phyloP scores from a whole-genome alignment of 1,284 basidiomycete species.

The Marasmius fiardii region DNA sequence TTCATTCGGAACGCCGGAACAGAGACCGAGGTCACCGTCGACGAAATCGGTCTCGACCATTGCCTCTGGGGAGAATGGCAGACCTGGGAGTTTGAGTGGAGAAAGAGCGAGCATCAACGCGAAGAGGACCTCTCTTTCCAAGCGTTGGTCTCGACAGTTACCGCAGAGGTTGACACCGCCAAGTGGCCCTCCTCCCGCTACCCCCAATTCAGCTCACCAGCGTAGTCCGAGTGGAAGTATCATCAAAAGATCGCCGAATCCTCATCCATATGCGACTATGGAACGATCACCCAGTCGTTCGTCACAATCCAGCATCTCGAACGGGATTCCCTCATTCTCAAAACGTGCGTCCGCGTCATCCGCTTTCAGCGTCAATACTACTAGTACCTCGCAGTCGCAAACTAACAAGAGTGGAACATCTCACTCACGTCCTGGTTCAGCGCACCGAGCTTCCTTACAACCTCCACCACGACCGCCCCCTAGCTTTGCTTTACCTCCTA shows the following conservation, averaged over 20 bases:
- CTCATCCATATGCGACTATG: constrained; percentile 26
- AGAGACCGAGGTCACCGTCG: constrained; percentile 11
- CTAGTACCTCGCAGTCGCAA: constrained; percentile 44
- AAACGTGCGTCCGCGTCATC: constrained; percentile 60
- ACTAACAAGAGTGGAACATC: constrained; percentile 16
- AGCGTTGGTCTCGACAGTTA: constrained; percentile 60
- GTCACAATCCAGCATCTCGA: constrained; percentile 44
- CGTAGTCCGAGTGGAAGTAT: constrained; percentile 14
- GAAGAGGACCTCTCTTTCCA: constrained; percentile 35
- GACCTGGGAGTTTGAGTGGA: constrained; percentile 4
- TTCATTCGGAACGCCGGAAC: constrained; percentile 13
- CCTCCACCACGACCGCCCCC: constrained; percentile 69
- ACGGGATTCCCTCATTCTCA: constrained; percentile 48
- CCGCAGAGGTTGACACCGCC: constrained; percentile 56
- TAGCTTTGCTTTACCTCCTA: constrained; percentile 63
- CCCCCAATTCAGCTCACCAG: constrained; percentile 28
- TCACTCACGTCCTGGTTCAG: constrained; percentile 26
- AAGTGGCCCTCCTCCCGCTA: constrained; percentile 52
- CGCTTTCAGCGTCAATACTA: constrained; percentile 44
- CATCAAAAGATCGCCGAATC: constrained; percentile 3
- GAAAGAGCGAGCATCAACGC: constrained; percentile 15
- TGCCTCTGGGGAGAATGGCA: constrained; percentile 3
- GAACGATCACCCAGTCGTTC: constrained; percentile 4
- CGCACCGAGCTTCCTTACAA: constrained; percentile 58
- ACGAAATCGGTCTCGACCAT: constrained; percentile 13